Conservation (phyloP, 495 filamentous ascomycete species). For the Eremomyces bilateralis region DNA sequence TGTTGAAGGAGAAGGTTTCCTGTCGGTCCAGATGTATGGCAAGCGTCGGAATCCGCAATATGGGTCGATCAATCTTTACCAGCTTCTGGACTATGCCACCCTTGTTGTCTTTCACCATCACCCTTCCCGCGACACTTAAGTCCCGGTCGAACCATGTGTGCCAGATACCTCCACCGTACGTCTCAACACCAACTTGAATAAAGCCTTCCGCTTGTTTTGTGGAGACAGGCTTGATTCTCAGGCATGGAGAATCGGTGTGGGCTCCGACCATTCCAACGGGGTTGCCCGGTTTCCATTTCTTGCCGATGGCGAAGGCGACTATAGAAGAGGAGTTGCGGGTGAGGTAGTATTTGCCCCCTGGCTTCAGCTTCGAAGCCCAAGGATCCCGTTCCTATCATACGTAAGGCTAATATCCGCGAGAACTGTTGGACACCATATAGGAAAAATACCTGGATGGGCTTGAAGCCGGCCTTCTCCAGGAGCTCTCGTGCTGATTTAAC, state of each 20-base stretch:
- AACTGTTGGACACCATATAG: no score
- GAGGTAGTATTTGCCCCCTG: constrained; percentile 88
- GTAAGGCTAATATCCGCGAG: no score
- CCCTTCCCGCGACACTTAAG: constrained; percentile 73
- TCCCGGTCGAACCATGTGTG: constrained; percentile 91
- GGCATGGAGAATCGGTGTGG: constrained; percentile 82
- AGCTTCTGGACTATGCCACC: constrained; percentile 66
- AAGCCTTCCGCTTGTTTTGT: constrained; percentile 77
- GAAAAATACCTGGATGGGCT: constrained; percentile 48
- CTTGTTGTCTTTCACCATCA: constrained; percentile 50
- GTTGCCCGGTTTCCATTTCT: constrained; percentile 84
- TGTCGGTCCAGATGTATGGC: constrained; percentile 84
- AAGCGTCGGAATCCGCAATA: constrained; percentile 76
- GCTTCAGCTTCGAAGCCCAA: constrained; percentile 58
- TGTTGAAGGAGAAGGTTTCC: constrained; percentile 76
- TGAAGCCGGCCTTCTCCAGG: constrained; percentile 64
- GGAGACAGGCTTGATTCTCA: constrained; percentile 83
- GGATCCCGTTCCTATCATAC: constrained; percentile 71
- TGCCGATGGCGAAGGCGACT: constrained; percentile 82
- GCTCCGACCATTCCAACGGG: constrained; percentile 89
- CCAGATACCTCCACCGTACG: constrained; percentile 77
- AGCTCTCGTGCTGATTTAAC: constrained; percentile 55
- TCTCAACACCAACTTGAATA: constrained; percentile 87
- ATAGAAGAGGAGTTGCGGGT: constrained; percentile 89
- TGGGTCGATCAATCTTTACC: constrained; percentile 75